These are phyloP conservation scores for Geosiphon pyriformis DNA, from an alignment of 192 early-diverging fungal species.

Conservation along the genomic window DNA sequence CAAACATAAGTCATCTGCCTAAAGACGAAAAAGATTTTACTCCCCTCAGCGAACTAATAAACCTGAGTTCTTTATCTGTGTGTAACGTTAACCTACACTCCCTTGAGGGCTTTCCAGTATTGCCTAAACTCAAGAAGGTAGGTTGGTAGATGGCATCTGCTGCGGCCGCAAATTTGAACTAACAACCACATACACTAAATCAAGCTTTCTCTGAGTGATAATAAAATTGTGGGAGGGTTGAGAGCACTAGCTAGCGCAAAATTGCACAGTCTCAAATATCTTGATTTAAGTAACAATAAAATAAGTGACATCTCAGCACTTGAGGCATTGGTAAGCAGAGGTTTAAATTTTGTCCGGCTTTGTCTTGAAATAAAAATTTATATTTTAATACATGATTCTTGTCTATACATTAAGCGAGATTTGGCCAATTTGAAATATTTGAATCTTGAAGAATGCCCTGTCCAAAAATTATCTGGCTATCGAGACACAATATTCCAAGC, in stretches of 20 bases:
- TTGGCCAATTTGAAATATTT: constrained; percentile 34
- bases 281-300: constrained; percentile 39
- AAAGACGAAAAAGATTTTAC: constrained; percentile 14
- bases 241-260: constrained; percentile 36
- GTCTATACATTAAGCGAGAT: constrained; percentile 17
- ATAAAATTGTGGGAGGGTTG: constrained; percentile 33
- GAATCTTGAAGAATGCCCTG: constrained; percentile 28
- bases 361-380: not conserved
- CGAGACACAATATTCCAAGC: constrained; percentile 35
- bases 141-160: too few relatives aligned
- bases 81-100: constrained; percentile 11
- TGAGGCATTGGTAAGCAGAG: constrained; percentile 31
- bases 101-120: constrained; percentile 21
- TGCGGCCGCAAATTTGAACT: too few relatives aligned
- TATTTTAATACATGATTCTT: not conserved
- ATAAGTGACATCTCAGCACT: constrained; percentile 30
- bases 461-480: constrained; percentile 28
- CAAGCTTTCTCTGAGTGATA: constrained; percentile 38
- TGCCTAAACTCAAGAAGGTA: constrained; percentile 26
- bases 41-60: constrained; percentile 15
- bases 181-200: not conserved
- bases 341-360: not conserved
- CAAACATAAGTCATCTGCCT: not conserved
- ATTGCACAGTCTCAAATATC: constrained; percentile 30
- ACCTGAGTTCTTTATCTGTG: constrained; percentile 7